These are phyloP conservation scores for Zygosaccharomyces sapae DNA, from an alignment of 1,139 yeast species.

Conservation along the genomic window DNA sequence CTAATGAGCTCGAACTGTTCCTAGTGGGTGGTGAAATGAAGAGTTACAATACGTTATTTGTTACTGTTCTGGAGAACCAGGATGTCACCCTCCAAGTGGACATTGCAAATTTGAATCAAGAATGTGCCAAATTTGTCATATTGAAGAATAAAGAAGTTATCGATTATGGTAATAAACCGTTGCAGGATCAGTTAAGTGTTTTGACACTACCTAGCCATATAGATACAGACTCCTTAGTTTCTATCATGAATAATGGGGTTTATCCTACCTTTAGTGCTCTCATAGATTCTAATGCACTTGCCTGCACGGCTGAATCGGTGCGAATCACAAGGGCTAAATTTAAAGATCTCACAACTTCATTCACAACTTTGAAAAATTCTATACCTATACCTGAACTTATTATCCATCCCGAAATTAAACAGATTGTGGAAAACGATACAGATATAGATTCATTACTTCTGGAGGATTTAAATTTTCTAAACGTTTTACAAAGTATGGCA, in stretches of 20 bases:
- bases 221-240: slow-evolving; percentile 50
- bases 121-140: slow-evolving; percentile 5
- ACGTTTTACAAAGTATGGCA: slow-evolving; percentile 60
- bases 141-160: slow-evolving; percentile 16
- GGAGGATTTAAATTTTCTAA: slow-evolving; percentile 54
- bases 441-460: slow-evolving; percentile 37
- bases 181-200: slow-evolving; percentile 27
- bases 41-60: slow-evolving; percentile 4
- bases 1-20: slow-evolving; percentile 4
- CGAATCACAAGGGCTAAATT: slow-evolving; percentile 56
- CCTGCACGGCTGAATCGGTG: slow-evolving; percentile 38
- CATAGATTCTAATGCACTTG: slow-evolving; percentile 22
- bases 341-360: slow-evolving; percentile 62
- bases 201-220: slow-evolving; percentile 16
- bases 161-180: slow-evolving; percentile 9
- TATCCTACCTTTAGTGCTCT: slow-evolving; percentile 50
- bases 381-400: slow-evolving; percentile 65
- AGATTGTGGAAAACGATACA: slow-evolving; percentile 40
- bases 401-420: slow-evolving; percentile 52
- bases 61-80: slow-evolving; percentile 1
- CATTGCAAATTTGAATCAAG: background rate
- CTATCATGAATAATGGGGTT: slow-evolving; percentile 54
- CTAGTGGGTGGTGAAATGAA: slow-evolving; percentile 6
- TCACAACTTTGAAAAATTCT: slow-evolving; percentile 65
- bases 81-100: slow-evolving; percentile 5